Percentiles rank a stretch among this genome's conserved stretches.
phyloP scores from a whole-genome alignment of 352 stramenopile species.

The Pythium vanterpoolii region DNA sequence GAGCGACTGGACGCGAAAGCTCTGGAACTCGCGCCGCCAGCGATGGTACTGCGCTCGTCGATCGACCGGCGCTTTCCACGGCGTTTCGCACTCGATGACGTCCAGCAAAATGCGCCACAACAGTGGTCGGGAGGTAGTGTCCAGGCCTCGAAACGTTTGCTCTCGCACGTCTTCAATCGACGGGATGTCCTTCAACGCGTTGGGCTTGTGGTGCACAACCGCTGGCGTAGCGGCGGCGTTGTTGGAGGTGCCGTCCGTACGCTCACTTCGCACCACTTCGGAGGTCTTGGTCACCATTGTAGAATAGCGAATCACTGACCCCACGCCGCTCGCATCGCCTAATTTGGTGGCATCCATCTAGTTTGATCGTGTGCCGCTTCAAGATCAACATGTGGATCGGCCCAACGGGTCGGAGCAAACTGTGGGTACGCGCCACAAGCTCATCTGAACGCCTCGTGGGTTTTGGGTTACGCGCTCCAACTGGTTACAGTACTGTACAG shows the following conservation, averaged over 20 bases:
- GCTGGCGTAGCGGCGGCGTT: not conserved
- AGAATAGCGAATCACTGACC: not conserved
- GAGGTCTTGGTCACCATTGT: constrained; percentile 21
- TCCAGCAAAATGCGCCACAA: constrained; percentile 22
- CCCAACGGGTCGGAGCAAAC: not conserved
- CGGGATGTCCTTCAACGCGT: not conserved
- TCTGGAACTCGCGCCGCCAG: constrained; percentile 22
- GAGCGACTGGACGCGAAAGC: not conserved
- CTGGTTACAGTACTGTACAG: no score
- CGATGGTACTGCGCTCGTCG: constrained; percentile 26
- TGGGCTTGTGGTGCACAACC: not conserved
- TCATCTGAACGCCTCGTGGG: not conserved
- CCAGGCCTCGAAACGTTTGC: constrained; percentile 15
- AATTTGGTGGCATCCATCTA: not conserved
- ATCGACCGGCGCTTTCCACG: constrained; percentile 1
- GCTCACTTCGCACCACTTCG: constrained; percentile 9
- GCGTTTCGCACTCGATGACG: constrained; percentile 3
- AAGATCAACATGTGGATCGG: not conserved
- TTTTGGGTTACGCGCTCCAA: not conserved
- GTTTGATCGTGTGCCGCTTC: not conserved
- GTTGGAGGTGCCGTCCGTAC: constrained; percentile 1
- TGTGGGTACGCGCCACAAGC: not conserved
- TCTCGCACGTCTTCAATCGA: constrained; percentile 12
- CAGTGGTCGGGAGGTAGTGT: not conserved
- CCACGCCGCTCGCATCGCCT: not conserved